Evolutionary conservation across 2,329 filamentous ascomycete species (phyloP).

Genomic region (Cercospora brassicicola): DNA sequence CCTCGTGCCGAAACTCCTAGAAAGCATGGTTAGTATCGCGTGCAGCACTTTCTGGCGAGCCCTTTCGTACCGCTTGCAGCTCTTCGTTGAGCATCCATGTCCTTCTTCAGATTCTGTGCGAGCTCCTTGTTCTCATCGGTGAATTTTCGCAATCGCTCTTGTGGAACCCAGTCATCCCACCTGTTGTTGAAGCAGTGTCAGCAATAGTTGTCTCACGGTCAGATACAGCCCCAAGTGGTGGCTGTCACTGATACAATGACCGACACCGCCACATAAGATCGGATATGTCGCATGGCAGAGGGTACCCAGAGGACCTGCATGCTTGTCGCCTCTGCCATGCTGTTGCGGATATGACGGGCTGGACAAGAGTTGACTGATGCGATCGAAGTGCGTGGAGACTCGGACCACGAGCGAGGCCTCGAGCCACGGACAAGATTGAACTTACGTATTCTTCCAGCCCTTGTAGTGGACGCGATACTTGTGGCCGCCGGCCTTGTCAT

Average conservation of each 20-base stretch:
- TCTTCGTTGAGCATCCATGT: conserved; percentile 62
- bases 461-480: conserved; percentile 97
- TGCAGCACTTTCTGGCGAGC: not conserved
- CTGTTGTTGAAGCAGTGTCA: conserved; percentile 44
- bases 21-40: not conserved
- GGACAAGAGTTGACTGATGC: not conserved
- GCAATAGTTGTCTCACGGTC: not conserved
- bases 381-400: not conserved
- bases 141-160: conserved; percentile 90
- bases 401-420: not conserved
- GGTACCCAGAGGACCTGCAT: not conserved
- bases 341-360: not conserved
- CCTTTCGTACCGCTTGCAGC: conserved; percentile 42
- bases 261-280: not conserved
- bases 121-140: conserved; percentile 94
- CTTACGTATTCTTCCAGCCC: conserved; percentile 95
- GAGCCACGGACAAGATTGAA: not conserved
- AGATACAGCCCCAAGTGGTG: not conserved
- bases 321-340: not conserved
- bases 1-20: conserved; percentile 61
- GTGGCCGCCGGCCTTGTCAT: conserved; percentile 71
- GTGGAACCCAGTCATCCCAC: conserved; percentile 98
- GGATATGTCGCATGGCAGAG: not conserved
- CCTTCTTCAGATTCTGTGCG: conserved; percentile 69
- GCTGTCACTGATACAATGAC: not conserved